Evolutionary conservation across 371 early-diverging fungal genomes (phyloP).

Genomic region (Mortierella sp.): DNA sequence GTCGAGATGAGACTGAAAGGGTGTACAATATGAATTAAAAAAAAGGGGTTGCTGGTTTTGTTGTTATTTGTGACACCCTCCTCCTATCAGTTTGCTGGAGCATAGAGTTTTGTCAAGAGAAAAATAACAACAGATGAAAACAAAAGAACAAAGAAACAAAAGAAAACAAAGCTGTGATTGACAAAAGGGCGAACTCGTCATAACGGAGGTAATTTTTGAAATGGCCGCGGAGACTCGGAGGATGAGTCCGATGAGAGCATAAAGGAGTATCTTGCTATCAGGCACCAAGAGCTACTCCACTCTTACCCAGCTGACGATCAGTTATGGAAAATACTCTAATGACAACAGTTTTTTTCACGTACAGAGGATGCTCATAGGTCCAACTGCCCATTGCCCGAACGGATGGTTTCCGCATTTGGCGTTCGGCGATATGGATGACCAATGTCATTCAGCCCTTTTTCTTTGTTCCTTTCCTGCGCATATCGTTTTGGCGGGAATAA

Average conservation of each 20-base stretch:
- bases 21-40: no score
- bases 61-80: not conserved
- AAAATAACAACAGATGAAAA: not conserved
- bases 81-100: not conserved
- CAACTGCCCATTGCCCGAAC: not conserved
- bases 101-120: not conserved
- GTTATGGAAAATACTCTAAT: not conserved
- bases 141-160: not conserved
- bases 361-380: not conserved
- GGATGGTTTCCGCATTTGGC: not conserved
- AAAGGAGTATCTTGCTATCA: not conserved
- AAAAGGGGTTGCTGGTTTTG: not conserved
- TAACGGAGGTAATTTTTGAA: not conserved
- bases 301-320: not conserved
- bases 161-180: not conserved
- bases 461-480: not conserved
- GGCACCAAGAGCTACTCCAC: not conserved
- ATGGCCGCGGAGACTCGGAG: not conserved
- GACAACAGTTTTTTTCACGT: not conserved
- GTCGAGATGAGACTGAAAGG: not conserved
- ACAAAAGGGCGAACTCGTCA: not conserved
- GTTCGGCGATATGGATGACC: not conserved
- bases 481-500: slow-evolving; percentile 1
- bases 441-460: not conserved
- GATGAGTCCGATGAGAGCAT: not conserved